Base-by-base conservation (phyloP, 495 filamentous ascomycete species). In the Viridothelium virens region DNA sequence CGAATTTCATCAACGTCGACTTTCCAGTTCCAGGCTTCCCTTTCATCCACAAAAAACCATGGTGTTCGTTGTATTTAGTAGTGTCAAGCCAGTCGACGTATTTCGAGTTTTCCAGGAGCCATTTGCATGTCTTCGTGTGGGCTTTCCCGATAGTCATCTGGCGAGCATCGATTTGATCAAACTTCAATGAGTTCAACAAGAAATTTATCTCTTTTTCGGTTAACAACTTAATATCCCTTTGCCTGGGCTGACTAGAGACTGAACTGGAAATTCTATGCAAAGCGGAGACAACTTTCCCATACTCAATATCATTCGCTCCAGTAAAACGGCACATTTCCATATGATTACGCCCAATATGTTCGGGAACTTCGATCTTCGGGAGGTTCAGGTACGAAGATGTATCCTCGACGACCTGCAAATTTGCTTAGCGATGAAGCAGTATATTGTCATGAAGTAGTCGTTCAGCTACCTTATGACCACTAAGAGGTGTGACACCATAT, bases 281-380 rank as follows among this genome's bases (percentile, higher is more conserved):
- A 39, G 70, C 73, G 2, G 68, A 61, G 62, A 67, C 65, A 61
- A 74, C 73, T 66, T 76, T 76, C 46, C 37, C 62, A 61, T 73
- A 76, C 56, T 76, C 73, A 16, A 63, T 34, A 33, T 80, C 77
- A 36, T 76, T 61, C 14, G 39, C 62, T 50, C 74, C 72, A 3
- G 62, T 68, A 46, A 80, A 80, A 0, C 76, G 71, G 65, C 78
- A 80, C 74, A 80, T 79, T 3, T 77, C 76, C 67, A 74, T 77
- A 63, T 80, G 78, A 48, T 78, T 67, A 12, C 68, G 56, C 2
- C 46, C 65, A 50, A 79, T 78, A 36, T 75, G 73, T 18, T 77
- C 56, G 1, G 44, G 64, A 1, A 65, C 72, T 65, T 78, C 76
- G 41, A 68, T 61, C 4, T 11, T 53, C 36, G 64, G 68, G 33